These are phyloP conservation scores for Leccinum barrowsii DNA, from an alignment of 768 basidiomycete genomes.

Conservation along the genomic window DNA sequence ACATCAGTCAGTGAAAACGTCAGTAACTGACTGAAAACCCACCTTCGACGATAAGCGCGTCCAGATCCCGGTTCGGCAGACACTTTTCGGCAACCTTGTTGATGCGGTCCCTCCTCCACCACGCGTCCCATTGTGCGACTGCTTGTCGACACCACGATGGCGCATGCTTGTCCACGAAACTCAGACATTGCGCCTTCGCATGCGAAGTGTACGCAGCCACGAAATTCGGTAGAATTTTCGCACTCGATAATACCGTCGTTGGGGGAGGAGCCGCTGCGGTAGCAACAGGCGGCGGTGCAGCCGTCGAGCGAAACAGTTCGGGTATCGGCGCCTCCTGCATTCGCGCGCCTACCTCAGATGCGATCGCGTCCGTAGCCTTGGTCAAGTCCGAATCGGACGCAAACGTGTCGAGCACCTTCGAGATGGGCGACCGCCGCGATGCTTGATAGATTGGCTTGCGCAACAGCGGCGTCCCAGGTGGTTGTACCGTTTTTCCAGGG, in stretches of 20 bases:
- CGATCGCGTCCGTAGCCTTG: constrained; percentile 47
- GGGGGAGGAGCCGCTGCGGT: constrained; percentile 7
- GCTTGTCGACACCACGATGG: constrained; percentile 33
- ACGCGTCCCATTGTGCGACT: constrained; percentile 30
- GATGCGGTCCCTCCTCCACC: constrained; percentile 58
- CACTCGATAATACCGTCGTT: neutral
- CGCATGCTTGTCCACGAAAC: constrained; percentile 18
- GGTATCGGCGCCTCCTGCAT: constrained; percentile 38
- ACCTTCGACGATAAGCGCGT: constrained; percentile 64
- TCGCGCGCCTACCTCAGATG: constrained; percentile 27
- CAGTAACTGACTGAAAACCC: neutral
- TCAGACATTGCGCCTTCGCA: constrained; percentile 5
- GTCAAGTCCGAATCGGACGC: constrained; percentile 58
- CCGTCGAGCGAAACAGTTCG: constrained; percentile 46
- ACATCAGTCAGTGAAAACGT: neutral
- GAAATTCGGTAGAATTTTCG: neutral
- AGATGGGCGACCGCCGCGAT: constrained; percentile 45
- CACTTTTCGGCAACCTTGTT: constrained; percentile 50
- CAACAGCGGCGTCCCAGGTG: constrained; percentile 35
- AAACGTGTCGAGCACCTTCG: constrained; percentile 51
- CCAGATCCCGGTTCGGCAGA: constrained; percentile 60
- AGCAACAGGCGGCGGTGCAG: constrained; percentile 13
- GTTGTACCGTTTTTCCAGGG: constrained; percentile 28
- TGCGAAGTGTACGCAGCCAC: neutral
- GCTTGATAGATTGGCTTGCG: constrained; percentile 41